Conservation (phyloP, 164 flowering plant species). For the Vitis rotundifolia region DNA sequence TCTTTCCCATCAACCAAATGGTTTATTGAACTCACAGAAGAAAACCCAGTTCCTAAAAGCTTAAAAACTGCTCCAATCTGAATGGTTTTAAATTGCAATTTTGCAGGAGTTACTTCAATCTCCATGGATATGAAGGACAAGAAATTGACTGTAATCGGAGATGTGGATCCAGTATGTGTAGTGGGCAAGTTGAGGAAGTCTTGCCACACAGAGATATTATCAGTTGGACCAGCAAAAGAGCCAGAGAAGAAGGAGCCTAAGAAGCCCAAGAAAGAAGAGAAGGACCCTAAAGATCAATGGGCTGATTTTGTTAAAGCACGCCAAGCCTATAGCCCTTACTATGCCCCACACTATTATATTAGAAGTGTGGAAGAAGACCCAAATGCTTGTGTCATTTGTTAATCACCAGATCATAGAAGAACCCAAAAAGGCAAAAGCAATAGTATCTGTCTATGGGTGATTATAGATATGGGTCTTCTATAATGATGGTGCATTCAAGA, state of each 20-base stretch:
- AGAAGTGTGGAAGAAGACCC: conserved; percentile 20
- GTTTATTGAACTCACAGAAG: background rate
- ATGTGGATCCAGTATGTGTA: conserved; percentile 38
- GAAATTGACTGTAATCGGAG: conserved; percentile 45
- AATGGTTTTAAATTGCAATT: background rate
- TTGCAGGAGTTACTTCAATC: conserved; percentile 43
- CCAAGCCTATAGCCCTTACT: conserved; percentile 4
- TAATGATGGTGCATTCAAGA: too few species aligned
- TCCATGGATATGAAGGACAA: conserved; percentile 39
- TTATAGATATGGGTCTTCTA: too few species aligned
- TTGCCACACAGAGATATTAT: conserved; percentile 29
- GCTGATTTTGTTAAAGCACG: conserved; percentile 18
- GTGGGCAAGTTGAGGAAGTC: conserved; percentile 43
- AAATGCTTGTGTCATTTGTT: conserved; percentile 25
- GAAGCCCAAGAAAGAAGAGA: conserved; percentile 14
- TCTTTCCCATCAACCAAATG: background rate
- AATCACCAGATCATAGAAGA: background rate
- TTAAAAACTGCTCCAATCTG: background rate
- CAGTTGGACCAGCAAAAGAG: conserved; percentile 48
- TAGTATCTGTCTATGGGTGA: too few species aligned
- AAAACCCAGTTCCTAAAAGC: conserved; percentile 3
- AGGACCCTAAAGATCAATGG: conserved; percentile 8
- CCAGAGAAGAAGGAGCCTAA: conserved; percentile 40
- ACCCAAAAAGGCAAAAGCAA: background rate
- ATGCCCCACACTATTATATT: background rate